These are phyloP conservation scores for Zostera marina DNA, from an alignment of 116 monocot species.

Conservation along the genomic window DNA sequence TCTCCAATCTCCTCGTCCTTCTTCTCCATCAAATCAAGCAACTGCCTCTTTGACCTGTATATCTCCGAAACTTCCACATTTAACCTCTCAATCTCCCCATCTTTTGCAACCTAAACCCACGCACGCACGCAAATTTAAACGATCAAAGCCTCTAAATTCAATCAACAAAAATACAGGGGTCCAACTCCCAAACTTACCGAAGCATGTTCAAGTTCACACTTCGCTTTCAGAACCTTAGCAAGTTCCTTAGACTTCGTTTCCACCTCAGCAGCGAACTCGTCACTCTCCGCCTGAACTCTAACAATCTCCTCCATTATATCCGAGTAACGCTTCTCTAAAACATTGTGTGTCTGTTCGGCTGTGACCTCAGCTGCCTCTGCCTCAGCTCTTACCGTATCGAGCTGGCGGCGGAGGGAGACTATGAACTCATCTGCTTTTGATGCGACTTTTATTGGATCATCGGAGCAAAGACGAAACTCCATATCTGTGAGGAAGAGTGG, in stretches of 20 bases:
- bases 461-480: slow-evolving; percentile 39
- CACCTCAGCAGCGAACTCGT: slow-evolving; percentile 35
- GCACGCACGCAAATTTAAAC: background rate
- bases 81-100: slow-evolving; percentile 77
- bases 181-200: background rate
- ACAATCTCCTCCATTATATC: slow-evolving; percentile 40
- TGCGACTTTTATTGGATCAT: slow-evolving; percentile 43
- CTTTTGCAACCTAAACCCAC: slow-evolving; percentile 49
- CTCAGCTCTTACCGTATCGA: slow-evolving; percentile 69
- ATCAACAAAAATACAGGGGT: background rate
- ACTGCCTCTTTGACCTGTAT: slow-evolving; percentile 65
- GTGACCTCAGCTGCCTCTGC: slow-evolving; percentile 75
- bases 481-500: slow-evolving; percentile 86
- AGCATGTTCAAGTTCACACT: slow-evolving; percentile 34
- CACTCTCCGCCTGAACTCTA: slow-evolving; percentile 46
- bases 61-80: slow-evolving; percentile 47
- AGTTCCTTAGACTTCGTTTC: slow-evolving; percentile 36
- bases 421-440: slow-evolving; percentile 71
- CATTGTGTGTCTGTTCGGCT: slow-evolving; percentile 68
- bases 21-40: slow-evolving; percentile 59
- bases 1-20: slow-evolving; percentile 71
- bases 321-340: slow-evolving; percentile 66
- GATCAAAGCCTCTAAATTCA: background rate
- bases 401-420: slow-evolving; percentile 54
- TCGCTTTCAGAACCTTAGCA: slow-evolving; percentile 41